Evolutionary conservation across 352 stramenopile genomes (phyloP).

Genomic region (Pilasporangium apinafurcum): DNA sequence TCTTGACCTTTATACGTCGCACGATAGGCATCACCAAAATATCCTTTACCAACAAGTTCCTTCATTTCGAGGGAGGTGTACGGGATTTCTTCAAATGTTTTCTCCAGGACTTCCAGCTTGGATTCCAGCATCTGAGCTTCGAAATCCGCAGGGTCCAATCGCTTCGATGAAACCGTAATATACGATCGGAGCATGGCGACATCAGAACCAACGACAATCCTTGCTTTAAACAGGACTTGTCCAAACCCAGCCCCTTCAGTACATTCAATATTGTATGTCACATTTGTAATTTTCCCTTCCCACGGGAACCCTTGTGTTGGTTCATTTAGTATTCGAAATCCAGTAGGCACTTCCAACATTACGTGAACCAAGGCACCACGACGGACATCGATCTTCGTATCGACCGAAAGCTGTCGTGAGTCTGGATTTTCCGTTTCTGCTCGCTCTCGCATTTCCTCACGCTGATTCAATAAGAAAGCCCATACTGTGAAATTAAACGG

Average conservation of each 20-base stretch:
- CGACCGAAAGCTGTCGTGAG: slow-evolving; percentile 35
- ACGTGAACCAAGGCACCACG: slow-evolving; percentile 70
- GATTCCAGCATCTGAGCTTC: slow-evolving; percentile 50
- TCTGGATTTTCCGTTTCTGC: slow-evolving; percentile 30
- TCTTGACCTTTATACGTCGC: slow-evolving; percentile 55
- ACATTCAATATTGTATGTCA: slow-evolving; percentile 57
- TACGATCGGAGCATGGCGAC: slow-evolving; percentile 70
- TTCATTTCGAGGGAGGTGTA: slow-evolving; percentile 62
- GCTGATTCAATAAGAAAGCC: slow-evolving; percentile 70
- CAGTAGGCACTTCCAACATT: slow-evolving; percentile 52
- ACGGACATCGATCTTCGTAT: slow-evolving; percentile 63
- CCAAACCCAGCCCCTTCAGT: slow-evolving; percentile 39
- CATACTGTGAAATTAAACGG: slow-evolving; percentile 68
- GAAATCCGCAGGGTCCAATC: slow-evolving; percentile 27
- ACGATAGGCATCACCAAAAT: slow-evolving; percentile 77
- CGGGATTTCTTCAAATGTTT: slow-evolving; percentile 72
- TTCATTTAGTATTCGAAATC: slow-evolving; percentile 56
- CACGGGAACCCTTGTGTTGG: slow-evolving; percentile 63
- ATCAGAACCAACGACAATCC: slow-evolving; percentile 60
- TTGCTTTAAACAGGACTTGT: slow-evolving; percentile 66
- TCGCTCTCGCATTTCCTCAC: slow-evolving; percentile 54
- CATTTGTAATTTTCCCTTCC: slow-evolving; percentile 61
- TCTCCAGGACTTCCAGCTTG: slow-evolving; percentile 66
- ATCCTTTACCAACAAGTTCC: slow-evolving; percentile 64
- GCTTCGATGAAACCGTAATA: slow-evolving; percentile 42